Percentiles rank a stretch among this genome's conserved stretches.
phyloP scores from a whole-genome alignment of 139 green algal species.

The Deuterostichococcus epilithicus region DNA sequence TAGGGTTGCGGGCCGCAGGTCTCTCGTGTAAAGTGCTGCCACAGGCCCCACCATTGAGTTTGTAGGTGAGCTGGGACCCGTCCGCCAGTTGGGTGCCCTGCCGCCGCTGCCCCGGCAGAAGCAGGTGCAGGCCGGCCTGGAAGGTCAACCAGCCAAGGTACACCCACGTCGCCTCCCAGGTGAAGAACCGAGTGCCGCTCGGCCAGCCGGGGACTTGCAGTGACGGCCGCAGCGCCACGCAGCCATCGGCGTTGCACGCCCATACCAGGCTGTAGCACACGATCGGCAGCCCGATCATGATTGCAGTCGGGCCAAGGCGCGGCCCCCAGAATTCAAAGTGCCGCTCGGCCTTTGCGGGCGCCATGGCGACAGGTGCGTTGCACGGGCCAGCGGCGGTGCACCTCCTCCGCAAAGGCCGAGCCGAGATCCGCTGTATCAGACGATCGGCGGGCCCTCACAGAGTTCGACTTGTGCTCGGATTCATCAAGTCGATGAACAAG shows the following conservation, averaged over 20 bases:
- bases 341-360: not conserved
- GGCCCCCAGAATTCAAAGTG: slow-evolving; percentile 70
- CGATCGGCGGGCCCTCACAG: no score
- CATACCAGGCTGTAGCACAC: slow-evolving; percentile 56
- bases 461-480: no score
- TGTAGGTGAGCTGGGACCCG: slow-evolving; percentile 69
- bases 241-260: slow-evolving; percentile 41
- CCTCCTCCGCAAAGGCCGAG: no score
- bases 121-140: slow-evolving; percentile 66
- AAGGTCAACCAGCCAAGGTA: slow-evolving; percentile 60
- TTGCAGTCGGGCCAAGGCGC: slow-evolving; percentile 49
- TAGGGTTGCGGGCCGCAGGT: no score
- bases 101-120: slow-evolving; percentile 61
- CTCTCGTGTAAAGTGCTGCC: no score
- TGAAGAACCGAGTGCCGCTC: slow-evolving; percentile 41
- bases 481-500: no score
- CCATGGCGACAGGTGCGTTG: not conserved
- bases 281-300: slow-evolving; percentile 52
- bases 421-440: no score
- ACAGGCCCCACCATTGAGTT: slow-evolving; percentile 67
- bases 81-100: slow-evolving; percentile 61
- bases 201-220: slow-evolving; percentile 23
- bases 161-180: slow-evolving; percentile 39
- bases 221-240: slow-evolving; percentile 13
- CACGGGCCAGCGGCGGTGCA: no score